Conservation (phyloP, 805 yeast species). For the Wickerhamiella sorbophila region DNA sequence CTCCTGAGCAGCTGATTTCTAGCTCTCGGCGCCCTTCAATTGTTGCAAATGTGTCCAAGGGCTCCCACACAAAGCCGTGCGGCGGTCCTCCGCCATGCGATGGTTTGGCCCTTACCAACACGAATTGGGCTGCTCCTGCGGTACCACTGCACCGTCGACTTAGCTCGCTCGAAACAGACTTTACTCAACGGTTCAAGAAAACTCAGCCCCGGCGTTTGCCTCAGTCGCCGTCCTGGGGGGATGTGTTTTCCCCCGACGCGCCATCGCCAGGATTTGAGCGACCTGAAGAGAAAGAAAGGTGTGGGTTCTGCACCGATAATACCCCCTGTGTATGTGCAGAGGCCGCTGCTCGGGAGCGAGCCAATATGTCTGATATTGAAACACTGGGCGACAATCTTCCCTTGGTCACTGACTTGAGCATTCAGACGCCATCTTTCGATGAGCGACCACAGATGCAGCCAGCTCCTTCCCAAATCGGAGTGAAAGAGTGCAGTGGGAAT, state of each 20-base stretch:
- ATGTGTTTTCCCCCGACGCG: slow-evolving; percentile 6
- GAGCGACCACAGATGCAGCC: slow-evolving; percentile 26
- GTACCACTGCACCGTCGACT: slow-evolving; percentile 17
- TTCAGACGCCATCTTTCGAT: slow-evolving; percentile 16
- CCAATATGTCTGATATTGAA: slow-evolving; percentile 21
- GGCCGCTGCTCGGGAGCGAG: slow-evolving; percentile 33
- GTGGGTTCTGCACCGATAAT: slow-evolving; percentile 89
- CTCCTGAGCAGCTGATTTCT: neutral
- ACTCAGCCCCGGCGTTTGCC: slow-evolving; percentile 35
- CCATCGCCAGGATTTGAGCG: slow-evolving; percentile 8
- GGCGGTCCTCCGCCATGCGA: neutral
- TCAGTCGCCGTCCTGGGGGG: slow-evolving; percentile 39
- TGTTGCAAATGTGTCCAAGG: neutral
- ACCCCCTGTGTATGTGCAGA: slow-evolving; percentile 89
- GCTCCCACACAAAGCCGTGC: neutral
- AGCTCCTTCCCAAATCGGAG: slow-evolving; percentile 14
- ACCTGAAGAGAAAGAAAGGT: slow-evolving; percentile 37
- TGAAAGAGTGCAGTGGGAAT: slow-evolving; percentile 50
- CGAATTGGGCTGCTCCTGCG: slow-evolving; percentile 19
- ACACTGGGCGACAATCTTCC: slow-evolving; percentile 18
- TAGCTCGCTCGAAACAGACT: slow-evolving; percentile 15
- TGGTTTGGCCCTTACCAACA: slow-evolving; percentile 14
- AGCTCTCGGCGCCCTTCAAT: neutral
- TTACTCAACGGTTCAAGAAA: slow-evolving; percentile 11
- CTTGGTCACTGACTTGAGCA: slow-evolving; percentile 5